Evolutionary conservation across 768 basidiomycete species (phyloP).

Genomic region (Kwoniella sp.): DNA sequence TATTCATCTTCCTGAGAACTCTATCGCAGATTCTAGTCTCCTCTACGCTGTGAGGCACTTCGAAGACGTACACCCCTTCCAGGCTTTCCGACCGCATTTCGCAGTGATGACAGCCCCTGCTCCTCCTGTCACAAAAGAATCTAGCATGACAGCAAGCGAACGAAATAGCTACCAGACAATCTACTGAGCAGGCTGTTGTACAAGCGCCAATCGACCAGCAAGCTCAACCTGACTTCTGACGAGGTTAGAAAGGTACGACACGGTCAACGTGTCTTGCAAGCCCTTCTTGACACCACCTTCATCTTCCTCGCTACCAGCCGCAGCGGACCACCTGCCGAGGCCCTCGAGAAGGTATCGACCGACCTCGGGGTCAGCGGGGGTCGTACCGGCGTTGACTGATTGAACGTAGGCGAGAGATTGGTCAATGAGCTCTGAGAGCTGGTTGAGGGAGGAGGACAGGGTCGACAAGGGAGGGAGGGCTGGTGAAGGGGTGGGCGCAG

Average conservation of each 20-base stretch:
- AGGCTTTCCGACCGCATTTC: too few relatives aligned
- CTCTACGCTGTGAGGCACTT: too few relatives aligned
- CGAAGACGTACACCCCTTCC: too few relatives aligned
- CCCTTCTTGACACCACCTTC: constrained; percentile 54
- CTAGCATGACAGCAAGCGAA: too few relatives aligned
- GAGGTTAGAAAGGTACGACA: constrained; percentile 90
- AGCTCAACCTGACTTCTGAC: constrained; percentile 92
- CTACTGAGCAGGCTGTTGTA: constrained; percentile 50
- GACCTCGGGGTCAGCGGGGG: constrained; percentile 76
- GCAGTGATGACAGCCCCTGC: too few relatives aligned
- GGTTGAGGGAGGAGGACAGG: constrained; percentile 71
- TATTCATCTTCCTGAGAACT: background rate
- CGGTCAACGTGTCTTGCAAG: constrained; percentile 82
- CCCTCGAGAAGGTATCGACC: constrained; percentile 91
- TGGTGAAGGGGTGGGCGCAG: constrained; percentile 46
- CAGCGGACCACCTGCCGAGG: constrained; percentile 51
- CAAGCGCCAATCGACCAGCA: constrained; percentile 79
- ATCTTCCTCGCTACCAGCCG: constrained; percentile 59
- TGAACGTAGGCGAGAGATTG: constrained; percentile 82
- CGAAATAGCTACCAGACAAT: too few relatives aligned
- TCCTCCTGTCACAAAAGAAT: background rate
- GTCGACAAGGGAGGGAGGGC: constrained; percentile 69
- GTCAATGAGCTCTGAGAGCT: constrained; percentile 76
- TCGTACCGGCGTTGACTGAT: constrained; percentile 71
- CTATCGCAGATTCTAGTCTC: too few relatives aligned